Evolutionary conservation across 768 basidiomycete genomes (phyloP).

Genomic region (Trametes maxima): DNA sequence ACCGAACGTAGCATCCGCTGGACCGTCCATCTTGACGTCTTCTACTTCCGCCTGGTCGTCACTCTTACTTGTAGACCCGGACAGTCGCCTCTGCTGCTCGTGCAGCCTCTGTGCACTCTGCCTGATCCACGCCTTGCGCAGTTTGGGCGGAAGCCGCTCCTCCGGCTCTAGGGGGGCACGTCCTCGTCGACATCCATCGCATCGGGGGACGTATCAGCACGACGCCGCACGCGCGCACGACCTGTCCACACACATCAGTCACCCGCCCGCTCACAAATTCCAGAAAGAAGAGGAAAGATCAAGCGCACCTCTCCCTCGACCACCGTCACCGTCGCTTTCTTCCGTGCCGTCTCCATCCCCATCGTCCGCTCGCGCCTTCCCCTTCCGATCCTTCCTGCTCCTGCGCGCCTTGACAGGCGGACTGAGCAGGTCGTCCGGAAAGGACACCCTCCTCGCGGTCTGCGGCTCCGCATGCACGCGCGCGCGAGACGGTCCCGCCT

Average conservation of each 20-base stretch:
- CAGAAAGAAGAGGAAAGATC: neutral
- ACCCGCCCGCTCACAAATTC: too few species aligned
- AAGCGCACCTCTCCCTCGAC: neutral
- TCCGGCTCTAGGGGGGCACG: slow-evolving; percentile 12
- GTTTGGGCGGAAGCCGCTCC: slow-evolving; percentile 60
- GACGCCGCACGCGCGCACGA: neutral
- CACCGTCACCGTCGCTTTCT: slow-evolving; percentile 25
- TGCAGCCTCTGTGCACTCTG: slow-evolving; percentile 26
- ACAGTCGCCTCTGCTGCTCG: slow-evolving; percentile 28
- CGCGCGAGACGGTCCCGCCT: slow-evolving; percentile 23
- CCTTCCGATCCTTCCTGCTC: slow-evolving; percentile 30
- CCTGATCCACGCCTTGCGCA: slow-evolving; percentile 53
- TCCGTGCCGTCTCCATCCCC: slow-evolving; percentile 22
- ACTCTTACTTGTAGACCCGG: neutral
- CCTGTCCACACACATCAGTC: neutral
- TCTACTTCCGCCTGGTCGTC: neutral
- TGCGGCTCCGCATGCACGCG: slow-evolving; percentile 1
- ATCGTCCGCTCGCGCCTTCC: slow-evolving; percentile 31
- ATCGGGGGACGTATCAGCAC: neutral
- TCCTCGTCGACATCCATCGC: slow-evolving; percentile 25
- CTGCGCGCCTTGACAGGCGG: slow-evolving; percentile 11
- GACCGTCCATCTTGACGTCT: slow-evolving; percentile 20
- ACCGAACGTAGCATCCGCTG: slow-evolving; percentile 17
- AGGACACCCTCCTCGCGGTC: slow-evolving; percentile 8
- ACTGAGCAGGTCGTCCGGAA: slow-evolving; percentile 12